phyloP scores from a whole-genome alignment of 2,329 filamentous ascomycete genomes.

The Sarocladium kiliense region DNA sequence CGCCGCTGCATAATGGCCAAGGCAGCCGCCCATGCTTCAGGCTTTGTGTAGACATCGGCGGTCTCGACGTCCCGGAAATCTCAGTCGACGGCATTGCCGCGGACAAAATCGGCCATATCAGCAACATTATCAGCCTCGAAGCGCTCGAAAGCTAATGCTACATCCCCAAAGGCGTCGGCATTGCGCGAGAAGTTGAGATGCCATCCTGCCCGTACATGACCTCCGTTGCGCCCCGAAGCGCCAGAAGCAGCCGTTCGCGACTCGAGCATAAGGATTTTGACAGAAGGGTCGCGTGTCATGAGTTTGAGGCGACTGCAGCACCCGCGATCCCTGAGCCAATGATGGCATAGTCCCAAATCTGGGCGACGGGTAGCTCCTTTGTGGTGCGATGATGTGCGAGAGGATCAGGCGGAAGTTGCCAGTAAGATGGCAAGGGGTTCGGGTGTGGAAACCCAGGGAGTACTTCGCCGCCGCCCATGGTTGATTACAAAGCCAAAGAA shows the following conservation, averaged over 20 bases:
- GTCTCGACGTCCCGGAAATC: conserved; percentile 17
- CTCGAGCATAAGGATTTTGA: conserved; percentile 27
- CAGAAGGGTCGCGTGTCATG: conserved; percentile 16
- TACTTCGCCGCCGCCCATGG: too few species aligned
- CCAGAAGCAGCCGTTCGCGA: conserved; percentile 27
- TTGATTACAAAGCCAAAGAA: not conserved
- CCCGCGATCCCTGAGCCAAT: conserved; percentile 18
- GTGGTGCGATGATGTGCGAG: conserved; percentile 23
- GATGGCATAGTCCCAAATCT: conserved; percentile 16
- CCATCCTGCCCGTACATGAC: conserved; percentile 25
- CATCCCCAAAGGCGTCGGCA: conserved; percentile 17
- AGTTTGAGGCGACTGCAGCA: conserved; percentile 13
- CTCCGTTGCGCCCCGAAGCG: conserved; percentile 32
- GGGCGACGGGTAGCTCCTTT: conserved; percentile 12
- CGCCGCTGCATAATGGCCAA: conserved; percentile 13
- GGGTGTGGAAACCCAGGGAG: conserved; percentile 19
- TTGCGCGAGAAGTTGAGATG: conserved; percentile 17
- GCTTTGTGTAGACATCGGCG: conserved; percentile 17
- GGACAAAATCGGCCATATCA: conserved; percentile 16
- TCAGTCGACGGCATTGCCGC: conserved; percentile 15
- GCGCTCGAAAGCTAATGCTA: conserved; percentile 17
- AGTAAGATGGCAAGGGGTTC: conserved; percentile 26
- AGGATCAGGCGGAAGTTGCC: conserved; percentile 25
- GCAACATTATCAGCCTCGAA: conserved; percentile 19
- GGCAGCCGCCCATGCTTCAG: conserved; percentile 6